Evolutionary conservation across 352 stramenopile species (phyloP), one percentile per base, ranked within the genome.

Genomic region (Pythium utonaiense): DNA sequence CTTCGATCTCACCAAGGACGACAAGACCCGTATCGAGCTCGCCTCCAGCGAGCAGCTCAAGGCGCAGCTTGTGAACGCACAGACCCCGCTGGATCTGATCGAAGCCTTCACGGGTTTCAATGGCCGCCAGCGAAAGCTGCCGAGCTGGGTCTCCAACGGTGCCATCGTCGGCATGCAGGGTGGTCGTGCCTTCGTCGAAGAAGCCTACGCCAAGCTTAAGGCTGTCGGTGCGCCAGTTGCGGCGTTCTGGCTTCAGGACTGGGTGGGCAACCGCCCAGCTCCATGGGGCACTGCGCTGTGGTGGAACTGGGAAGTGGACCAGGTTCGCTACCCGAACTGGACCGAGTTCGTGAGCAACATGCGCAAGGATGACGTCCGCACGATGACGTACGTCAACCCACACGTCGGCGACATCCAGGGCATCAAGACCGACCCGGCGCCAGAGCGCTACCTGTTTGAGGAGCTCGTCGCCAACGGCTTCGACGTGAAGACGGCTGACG

Each of bases 161-260:
- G 33, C 33, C 17, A 61, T 61, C 54, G 54, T 61, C 21, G 54
- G 54, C 30, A 61, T 61, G 54, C 54, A 61, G 12, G 54, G 54
- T 19, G 54, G 54, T 2, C 54, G 54, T 3, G 54, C 54, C 12
- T 61, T 61, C 25, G 53, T 60, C 3, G 53, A 60, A 25, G 53
- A 60, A 6, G 52, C 33, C 33, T 40, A 40, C 33, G 42, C 54
- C 28, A 44, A 61, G 54, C 54, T 61, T 42, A 52, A 61, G 42
- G 54, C 41, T 28, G 54, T 61, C 10, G 54, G 13, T 30, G 54
- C 54, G 1, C 54, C 54, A 6, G 41, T 61, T 5, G 54, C 54
- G 2, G 54, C 54, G 8, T 52, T 61, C 10, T 60, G 53, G 53
- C 53, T 60, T 6, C 53, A 60, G 53, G 53, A 60, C 40, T 60